These are phyloP conservation scores for Populus nigra DNA, from an alignment of 345 rosid genomes.

Conservation along the genomic window DNA sequence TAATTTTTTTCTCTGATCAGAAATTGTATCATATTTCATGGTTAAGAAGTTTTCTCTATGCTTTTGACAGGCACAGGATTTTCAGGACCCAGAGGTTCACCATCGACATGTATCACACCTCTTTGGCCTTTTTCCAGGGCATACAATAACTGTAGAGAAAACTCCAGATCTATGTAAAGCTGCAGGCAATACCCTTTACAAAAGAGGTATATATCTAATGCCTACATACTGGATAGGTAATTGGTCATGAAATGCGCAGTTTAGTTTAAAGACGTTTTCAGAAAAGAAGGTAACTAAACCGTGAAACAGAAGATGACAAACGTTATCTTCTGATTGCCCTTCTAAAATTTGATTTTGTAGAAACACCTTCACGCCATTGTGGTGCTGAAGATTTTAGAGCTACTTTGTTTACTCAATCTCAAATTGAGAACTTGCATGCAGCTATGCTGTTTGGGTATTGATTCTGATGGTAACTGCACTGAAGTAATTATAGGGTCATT, in stretches of 20 bases:
- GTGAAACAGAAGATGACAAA: neutral
- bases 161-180: constrained; percentile 76
- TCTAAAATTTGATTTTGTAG: neutral
- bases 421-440: neutral
- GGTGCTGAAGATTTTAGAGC: neutral
- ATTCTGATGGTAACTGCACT: neutral
- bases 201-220: constrained; percentile 54
- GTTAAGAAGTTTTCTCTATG: neutral
- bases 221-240: neutral
- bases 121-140: constrained; percentile 92
- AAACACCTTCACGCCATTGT: neutral
- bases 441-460: neutral
- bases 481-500: neutral
- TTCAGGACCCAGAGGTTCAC: constrained; percentile 73
- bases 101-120: constrained; percentile 90
- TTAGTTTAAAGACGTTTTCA: neutral
- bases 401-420: neutral
- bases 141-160: constrained; percentile 61
- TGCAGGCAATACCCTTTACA: constrained; percentile 60
- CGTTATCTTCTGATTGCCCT: neutral
- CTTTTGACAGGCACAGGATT: constrained; percentile 58
- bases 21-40: no score
- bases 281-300: neutral
- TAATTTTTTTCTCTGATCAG: neutral
- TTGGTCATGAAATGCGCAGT: neutral